Percentiles rank a stretch among this genome's conserved stretches.
Evolutionary conservation across 2,329 filamentous ascomycete genomes (phyloP).

Genomic region (Exophiala aquamarina): DNA sequence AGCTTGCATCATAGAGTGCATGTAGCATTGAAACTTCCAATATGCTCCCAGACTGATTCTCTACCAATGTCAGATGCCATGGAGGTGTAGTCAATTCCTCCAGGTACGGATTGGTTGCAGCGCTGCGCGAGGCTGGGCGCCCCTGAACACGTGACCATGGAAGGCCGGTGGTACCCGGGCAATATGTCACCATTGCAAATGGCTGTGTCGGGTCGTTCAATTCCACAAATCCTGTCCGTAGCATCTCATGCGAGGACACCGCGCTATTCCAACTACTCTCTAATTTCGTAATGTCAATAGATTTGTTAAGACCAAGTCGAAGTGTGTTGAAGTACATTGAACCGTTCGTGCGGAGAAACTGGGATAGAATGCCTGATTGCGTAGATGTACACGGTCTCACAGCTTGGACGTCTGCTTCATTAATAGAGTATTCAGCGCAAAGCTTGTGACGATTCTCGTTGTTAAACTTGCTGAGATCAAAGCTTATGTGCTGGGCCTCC

Average conservation of each 20-base stretch:
- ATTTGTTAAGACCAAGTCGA: constrained; percentile 50
- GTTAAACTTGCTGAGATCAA: constrained; percentile 56
- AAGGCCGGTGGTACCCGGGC: constrained; percentile 32
- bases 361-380: constrained; percentile 76
- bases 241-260: constrained; percentile 62
- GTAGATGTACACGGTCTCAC: constrained; percentile 76
- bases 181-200: constrained; percentile 74
- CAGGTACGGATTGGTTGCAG: constrained; percentile 1
- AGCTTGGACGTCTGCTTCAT: constrained; percentile 47
- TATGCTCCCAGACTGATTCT: constrained; percentile 27
- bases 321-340: constrained; percentile 74
- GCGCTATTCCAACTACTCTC: constrained; percentile 60
- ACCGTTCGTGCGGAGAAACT: constrained; percentile 68
- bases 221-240: constrained; percentile 72
- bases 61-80: constrained; percentile 61
- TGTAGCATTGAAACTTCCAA: constrained; percentile 67
- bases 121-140: neutral
- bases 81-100: constrained; percentile 33
- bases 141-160: constrained; percentile 40
- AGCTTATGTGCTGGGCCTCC: constrained; percentile 19
- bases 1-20: constrained; percentile 80
- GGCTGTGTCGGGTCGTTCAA: constrained; percentile 60
- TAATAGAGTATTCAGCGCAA: constrained; percentile 10
- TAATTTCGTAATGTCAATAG: constrained; percentile 44
- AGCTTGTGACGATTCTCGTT: constrained; percentile 34